phyloP scores from a whole-genome alignment of 2,329 filamentous ascomycete genomes.

The Cladosporium phlei region DNA sequence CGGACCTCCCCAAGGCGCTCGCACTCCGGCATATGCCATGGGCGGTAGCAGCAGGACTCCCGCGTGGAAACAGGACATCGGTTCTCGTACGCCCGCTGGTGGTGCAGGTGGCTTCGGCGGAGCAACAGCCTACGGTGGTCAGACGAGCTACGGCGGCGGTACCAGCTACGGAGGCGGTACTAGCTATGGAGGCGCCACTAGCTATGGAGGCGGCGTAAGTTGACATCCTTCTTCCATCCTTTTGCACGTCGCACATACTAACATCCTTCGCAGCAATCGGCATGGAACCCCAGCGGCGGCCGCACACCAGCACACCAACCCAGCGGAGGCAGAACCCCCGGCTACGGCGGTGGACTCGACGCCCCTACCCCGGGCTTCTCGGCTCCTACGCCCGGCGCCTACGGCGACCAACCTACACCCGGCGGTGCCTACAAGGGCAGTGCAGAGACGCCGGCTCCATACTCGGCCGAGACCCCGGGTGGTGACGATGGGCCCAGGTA shows the following conservation, averaged over 20 bases:
- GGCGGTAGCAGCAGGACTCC: constrained; percentile 56
- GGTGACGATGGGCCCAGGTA: constrained; percentile 41
- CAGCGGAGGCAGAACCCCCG: constrained; percentile 69
- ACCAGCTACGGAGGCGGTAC: constrained; percentile 47
- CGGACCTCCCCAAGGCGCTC: constrained; percentile 60
- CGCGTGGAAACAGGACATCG: constrained; percentile 53
- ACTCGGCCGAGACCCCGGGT: constrained; percentile 56
- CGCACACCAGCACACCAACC: constrained; percentile 53
- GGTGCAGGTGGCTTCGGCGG: constrained; percentile 40
- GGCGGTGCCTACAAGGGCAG: constrained; percentile 35
- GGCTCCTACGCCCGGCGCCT: constrained; percentile 39
- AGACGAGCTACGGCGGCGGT: constrained; percentile 61
- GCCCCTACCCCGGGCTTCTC: constrained; percentile 50
- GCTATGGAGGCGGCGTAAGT: constrained; percentile 25
- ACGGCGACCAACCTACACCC: constrained; percentile 32
- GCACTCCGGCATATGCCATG: constrained; percentile 26
- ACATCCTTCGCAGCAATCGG: constrained; percentile 25
- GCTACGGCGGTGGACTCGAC: constrained; percentile 59
- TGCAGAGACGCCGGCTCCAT: constrained; percentile 47
- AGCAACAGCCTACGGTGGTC: constrained; percentile 42
- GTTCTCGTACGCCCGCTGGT: constrained; percentile 42
- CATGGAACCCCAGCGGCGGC: constrained; percentile 34
- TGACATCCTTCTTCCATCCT: constrained; percentile 41
- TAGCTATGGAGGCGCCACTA: constrained; percentile 23
- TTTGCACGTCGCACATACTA: constrained; percentile 48